Evolutionary conservation across 495 filamentous ascomycete genomes (phyloP), one percentile per base, ranked within the genome.

Genomic region (Penicillium alfredii): DNA sequence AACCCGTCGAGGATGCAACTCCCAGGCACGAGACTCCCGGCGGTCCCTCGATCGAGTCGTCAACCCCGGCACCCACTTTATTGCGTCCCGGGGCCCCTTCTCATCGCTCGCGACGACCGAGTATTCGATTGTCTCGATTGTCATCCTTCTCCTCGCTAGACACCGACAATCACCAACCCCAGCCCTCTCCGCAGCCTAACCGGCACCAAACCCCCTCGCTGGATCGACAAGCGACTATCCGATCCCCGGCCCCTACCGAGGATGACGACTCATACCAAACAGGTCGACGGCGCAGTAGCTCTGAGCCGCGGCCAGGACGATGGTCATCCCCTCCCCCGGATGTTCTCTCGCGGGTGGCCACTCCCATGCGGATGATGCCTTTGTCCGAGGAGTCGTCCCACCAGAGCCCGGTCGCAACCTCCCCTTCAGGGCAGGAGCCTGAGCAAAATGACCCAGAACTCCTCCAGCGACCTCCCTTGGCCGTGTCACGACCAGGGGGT

Each of bases 221-320:
- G 6, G 11, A 43, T 8, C 40, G 43, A 13, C 41, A 46, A 25
- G 22, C 40, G 6, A 33, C 46, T 6, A 31, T 51, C 10, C 38
- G 27, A 19, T 54, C 51, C 10, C 45, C 42, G 6, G 45, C 42
- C 1, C 31, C 32, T 14, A 42, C 17, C 4, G 53, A 58, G 22
- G 60, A 65, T 29, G 58, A 61, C 31, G 58, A 66, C 33, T 38
- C 51, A 13, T 43, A 49, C 44, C 45, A 59, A 18, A 50, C 40
- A 10, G 53, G 50, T 17, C 61, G 68, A 33, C 64, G 68, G 20
- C 68, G 68, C 46, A 71, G 68, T 45, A 68, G 29, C 30, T 71
- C 68, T 9, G 68, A 69, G 30, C 68, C 68, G 17, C 64, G 58
- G 29, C 64, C 51, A 10, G 60, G 62, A 15, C 53, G 60, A 21